These are phyloP conservation scores for Phialophora tarda DNA, from an alignment of 2,329 filamentous ascomycete species.

Conservation along the genomic window DNA sequence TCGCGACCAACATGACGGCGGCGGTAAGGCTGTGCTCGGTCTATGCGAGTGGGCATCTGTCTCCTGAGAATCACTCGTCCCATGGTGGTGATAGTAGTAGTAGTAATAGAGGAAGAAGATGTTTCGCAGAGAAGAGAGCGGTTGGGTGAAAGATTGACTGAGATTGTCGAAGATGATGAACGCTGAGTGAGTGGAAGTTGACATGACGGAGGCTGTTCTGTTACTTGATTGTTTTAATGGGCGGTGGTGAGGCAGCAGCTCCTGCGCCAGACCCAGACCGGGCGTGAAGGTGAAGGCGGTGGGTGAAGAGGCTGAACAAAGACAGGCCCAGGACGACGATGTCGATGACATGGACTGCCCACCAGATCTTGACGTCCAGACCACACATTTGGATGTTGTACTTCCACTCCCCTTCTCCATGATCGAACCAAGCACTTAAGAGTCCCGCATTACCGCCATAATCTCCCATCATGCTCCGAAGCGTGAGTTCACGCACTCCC, in stretches of 20 bases:
- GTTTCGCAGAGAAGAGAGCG: background rate
- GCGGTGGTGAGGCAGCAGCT: background rate
- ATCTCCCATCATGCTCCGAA: conserved; percentile 97
- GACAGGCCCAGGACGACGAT: conserved; percentile 53
- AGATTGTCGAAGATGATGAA: background rate
- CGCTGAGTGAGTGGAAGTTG: background rate
- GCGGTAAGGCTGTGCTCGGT: background rate
- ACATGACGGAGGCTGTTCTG: background rate
- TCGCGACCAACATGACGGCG: background rate
- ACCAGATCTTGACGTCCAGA: conserved; percentile 89
- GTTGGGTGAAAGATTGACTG: background rate
- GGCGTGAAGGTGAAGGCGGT: background rate
- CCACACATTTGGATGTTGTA: conserved; percentile 80
- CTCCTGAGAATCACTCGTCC: background rate
- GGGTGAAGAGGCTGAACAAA: conserved; percentile 16
- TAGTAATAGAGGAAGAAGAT: no score
- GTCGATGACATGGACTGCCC: conserved; percentile 80
- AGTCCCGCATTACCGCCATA: conserved; percentile 92
- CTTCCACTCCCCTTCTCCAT: conserved; percentile 73
- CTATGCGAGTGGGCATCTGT: background rate
- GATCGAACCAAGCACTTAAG: conserved; percentile 87
- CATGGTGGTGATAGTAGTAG: background rate
- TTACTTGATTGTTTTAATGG: background rate
- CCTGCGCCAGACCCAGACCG: background rate
- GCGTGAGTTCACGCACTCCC: conserved; percentile 84